These are phyloP conservation scores for Entomophthora muscae DNA, from an alignment of 371 early-diverging fungal species.

Conservation along the genomic window DNA sequence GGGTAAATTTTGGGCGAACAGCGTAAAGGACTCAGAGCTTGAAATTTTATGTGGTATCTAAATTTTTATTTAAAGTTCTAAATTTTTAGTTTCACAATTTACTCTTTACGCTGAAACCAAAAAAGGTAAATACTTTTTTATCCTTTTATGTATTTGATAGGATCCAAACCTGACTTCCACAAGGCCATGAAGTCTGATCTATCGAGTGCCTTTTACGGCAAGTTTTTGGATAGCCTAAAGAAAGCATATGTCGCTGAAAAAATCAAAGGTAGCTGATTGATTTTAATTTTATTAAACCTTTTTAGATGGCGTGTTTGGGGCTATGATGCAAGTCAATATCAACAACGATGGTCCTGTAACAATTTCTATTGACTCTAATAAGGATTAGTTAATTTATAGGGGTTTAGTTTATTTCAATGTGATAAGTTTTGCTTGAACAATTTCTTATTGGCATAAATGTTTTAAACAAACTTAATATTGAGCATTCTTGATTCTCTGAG, in stretches of 20 bases:
- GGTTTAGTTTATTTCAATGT: no score
- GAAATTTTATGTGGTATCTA: slow-evolving; percentile 51
- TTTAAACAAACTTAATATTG: no score
- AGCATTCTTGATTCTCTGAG: no score
- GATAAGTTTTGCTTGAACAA: no score
- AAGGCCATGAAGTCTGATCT: slow-evolving; percentile 50
- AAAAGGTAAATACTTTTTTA: slow-evolving; percentile 28
- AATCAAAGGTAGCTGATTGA: slow-evolving; percentile 35
- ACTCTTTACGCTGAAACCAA: slow-evolving; percentile 55
- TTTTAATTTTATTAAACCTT: neutral
- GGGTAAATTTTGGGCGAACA: slow-evolving; percentile 50
- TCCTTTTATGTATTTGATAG: slow-evolving; percentile 11
- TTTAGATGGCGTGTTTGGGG: slow-evolving; percentile 59
- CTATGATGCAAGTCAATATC: slow-evolving; percentile 73
- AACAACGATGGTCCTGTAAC: slow-evolving; percentile 79
- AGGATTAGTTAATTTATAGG: no score
- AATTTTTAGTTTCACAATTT: slow-evolving; percentile 57
- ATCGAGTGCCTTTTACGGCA: slow-evolving; percentile 47
- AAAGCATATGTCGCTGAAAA: slow-evolving; percentile 33
- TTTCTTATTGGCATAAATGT: no score
- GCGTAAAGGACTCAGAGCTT: slow-evolving; percentile 43
- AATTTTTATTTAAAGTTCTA: neutral
- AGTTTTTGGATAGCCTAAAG: slow-evolving; percentile 49
- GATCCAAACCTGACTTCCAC: slow-evolving; percentile 81
- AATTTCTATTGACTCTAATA: slow-evolving; percentile 54